Evolutionary conservation across 1,284 basidiomycete species (phyloP), one percentile per base, ranked within the genome.

Genomic region (Ganoderma boninense): DNA sequence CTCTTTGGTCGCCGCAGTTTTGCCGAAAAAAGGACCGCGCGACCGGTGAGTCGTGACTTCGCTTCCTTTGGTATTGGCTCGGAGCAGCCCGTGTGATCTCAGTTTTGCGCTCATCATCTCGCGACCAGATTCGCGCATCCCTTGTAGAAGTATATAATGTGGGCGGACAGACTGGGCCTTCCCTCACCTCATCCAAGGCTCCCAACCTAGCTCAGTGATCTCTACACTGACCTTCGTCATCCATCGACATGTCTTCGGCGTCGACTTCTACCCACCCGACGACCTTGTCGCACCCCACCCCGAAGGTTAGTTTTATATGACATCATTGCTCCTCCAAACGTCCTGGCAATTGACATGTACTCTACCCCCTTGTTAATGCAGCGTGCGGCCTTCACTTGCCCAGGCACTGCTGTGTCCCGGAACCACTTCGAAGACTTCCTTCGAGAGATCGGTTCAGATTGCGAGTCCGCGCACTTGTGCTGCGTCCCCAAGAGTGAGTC

Each of bases 361-460:
- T 32, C 6, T 16, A n/a, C 38, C 38, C 10, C 35, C 26, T 20
- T 52, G 26, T 23, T 7, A 44, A 44, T 23, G 14, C 61, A 77
- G 76, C 69, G 75, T 44, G 59, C 72, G 5, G 46, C 68, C 16
- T 67, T 69, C 52, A 77, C 76, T 35, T 75, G 74, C 74, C 75
- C 75, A 18, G 67, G 71, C 38, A 68, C 62, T 32, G n/a, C 67
- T 26, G 61, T 57, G 14, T 40, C 71, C 56, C 71, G 72, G 10
- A 76, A 65, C 52, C 76, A 77, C 32, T 79, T 79, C 63, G 77
- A 77, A 57, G 77, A 79, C 62, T 79, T 79, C 71, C 75, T 79
- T 63, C 69, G 71, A 2, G 77, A 79, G 66, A 77, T 79, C 52
- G 77, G 77, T 46, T 76, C 69, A 66, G 71, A 73, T 69, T 63